phyloP scores from a whole-genome alignment of 2,329 filamentous ascomycete species.

The Plectosphaerella cucumerina region DNA sequence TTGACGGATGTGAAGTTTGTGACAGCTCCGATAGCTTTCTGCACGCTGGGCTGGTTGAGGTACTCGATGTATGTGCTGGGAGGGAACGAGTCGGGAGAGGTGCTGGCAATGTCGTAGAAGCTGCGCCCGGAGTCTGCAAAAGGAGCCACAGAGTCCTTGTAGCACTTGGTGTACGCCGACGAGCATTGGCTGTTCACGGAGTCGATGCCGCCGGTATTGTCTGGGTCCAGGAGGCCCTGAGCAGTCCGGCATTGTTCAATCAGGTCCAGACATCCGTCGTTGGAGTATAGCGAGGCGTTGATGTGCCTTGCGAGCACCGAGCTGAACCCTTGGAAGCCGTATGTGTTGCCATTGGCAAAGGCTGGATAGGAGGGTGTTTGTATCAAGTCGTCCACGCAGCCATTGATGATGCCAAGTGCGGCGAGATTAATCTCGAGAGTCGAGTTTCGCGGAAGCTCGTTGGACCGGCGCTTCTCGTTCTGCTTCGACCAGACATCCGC shows the following conservation, averaged over 20 bases:
- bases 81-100: constrained; percentile 56
- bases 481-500: constrained; percentile 56
- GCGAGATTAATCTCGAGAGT: constrained; percentile 57
- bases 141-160: constrained; percentile 49
- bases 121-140: constrained; percentile 55
- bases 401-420: constrained; percentile 68
- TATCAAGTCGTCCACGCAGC: constrained; percentile 60
- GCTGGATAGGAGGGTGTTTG: constrained; percentile 54
- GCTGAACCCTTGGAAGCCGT: constrained; percentile 40
- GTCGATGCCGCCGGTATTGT: constrained; percentile 7
- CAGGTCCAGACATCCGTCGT: constrained; percentile 9
- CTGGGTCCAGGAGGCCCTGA: constrained; percentile 7
- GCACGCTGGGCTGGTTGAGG: constrained; percentile 54
- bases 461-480: constrained; percentile 51
- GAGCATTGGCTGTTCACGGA: constrained; percentile 9
- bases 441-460: constrained; percentile 40
- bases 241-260: constrained; percentile 12
- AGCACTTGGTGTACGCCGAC: constrained; percentile 29
- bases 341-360: constrained; percentile 63
- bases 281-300: constrained; percentile 9
- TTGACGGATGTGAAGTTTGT: constrained; percentile 54
- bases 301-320: constrained; percentile 9
- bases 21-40: constrained; percentile 52
- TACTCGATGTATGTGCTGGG: constrained; percentile 58
- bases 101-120: constrained; percentile 58